Base-by-base conservation (phyloP, 306 rosid genomes). In the Gynostemma pentaphyllum region DNA sequence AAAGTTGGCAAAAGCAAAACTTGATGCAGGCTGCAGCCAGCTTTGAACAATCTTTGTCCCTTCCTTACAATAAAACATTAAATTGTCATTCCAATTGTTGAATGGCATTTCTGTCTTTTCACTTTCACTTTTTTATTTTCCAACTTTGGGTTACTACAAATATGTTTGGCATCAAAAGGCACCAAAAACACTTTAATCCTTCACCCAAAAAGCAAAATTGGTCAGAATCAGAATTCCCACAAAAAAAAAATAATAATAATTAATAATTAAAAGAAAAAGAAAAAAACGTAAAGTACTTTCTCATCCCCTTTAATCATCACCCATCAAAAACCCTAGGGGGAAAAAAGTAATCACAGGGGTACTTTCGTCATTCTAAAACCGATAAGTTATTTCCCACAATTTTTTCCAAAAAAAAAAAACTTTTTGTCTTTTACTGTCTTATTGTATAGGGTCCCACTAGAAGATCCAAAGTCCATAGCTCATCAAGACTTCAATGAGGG, bases 101-200 rank as follows among this genome's bases (percentile, higher is more conserved):
- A 29, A 64, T 30, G 69, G 32, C 57, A 64, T 16, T 64, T 29
- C 2, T 30, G 69, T 46, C 45, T 46, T 64, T 64, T 46, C 8
- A 10, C 28, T 18, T 8, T 46, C 9, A 2, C 18, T 14, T 2
- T 1, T 6, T 7, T 12, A 9, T 61, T 39, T 24, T 49, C 26
- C 5, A 9, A 34, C 47, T 36, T 23, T 50, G 34, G 9, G 22
- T 23, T 4, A 47, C 53, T 47, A 6, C 28, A 18, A 26, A 19
- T n/a, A 49, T 49, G 61, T 65, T n/a, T 37, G 60, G 60, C 70
- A 47, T 66, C 70, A 66, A 66, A 66, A 66, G 70, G 47, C 62
- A 66, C 70, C 70, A 47, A 66, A 53, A 66, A 22, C 66, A 39
- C 70, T 49, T 47, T 46, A 47, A 66, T 48, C 70, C 42, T 48